These are phyloP conservation scores for Colletotrichum musicola DNA, from an alignment of 2,329 filamentous ascomycete species.

Conservation along the genomic window DNA sequence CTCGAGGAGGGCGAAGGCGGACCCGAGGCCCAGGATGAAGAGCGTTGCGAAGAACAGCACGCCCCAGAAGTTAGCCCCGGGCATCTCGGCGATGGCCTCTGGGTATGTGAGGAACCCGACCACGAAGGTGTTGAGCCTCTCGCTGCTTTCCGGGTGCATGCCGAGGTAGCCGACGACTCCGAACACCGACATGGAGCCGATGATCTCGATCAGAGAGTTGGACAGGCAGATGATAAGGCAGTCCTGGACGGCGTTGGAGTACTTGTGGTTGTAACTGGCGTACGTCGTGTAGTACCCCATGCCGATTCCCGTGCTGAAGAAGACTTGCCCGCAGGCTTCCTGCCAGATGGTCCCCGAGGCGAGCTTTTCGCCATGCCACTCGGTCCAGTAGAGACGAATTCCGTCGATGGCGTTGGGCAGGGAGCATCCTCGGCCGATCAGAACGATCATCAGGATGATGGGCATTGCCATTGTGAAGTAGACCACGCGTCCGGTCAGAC, in stretches of 20 bases:
- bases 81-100: constrained; percentile 66
- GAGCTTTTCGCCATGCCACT: constrained; percentile 59
- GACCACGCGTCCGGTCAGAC: constrained; percentile 65
- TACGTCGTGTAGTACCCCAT: constrained; percentile 68
- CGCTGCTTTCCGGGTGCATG: constrained; percentile 46
- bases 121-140: constrained; percentile 62
- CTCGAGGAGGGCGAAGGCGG: constrained; percentile 66
- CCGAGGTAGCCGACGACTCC: constrained; percentile 62
- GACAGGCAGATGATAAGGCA: constrained; percentile 65
- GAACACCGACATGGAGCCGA: constrained; percentile 57
- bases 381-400: constrained; percentile 54
- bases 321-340: constrained; percentile 62
- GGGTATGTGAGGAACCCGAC: constrained; percentile 68
- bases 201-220: constrained; percentile 65
- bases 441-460: constrained; percentile 64
- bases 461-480: constrained; percentile 70
- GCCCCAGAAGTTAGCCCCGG: constrained; percentile 66
- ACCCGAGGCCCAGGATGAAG: constrained; percentile 65
- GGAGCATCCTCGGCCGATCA: constrained; percentile 63
- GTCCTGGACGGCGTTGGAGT: constrained; percentile 67
- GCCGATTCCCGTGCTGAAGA: constrained; percentile 45
- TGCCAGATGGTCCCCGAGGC: constrained; percentile 64
- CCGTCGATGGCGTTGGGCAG: constrained; percentile 64
- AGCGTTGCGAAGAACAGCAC: constrained; percentile 66
- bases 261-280: constrained; percentile 66